Evolutionary conservation across 2,329 filamentous ascomycete species (phyloP).

Genomic region (Hymenoscyphus fructigenus): DNA sequence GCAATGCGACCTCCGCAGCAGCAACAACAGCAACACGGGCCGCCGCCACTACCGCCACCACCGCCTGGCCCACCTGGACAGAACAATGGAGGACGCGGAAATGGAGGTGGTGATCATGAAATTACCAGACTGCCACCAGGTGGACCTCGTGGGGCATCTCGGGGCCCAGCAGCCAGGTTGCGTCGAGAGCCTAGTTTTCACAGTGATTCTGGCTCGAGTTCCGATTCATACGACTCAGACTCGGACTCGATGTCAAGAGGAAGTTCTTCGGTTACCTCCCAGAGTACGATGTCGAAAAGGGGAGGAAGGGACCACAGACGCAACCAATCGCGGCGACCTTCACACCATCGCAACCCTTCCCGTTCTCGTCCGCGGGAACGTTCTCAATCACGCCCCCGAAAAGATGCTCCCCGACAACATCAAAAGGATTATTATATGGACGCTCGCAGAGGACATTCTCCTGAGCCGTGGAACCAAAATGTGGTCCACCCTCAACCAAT

Average conservation of each 20-base stretch:
- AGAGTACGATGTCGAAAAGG: background rate
- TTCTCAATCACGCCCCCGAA: background rate
- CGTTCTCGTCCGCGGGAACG: background rate
- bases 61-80: background rate
- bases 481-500: background rate
- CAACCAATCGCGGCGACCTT: background rate
- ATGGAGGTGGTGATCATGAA: no score
- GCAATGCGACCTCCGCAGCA: conserved; percentile 3
- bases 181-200: no score
- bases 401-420: background rate
- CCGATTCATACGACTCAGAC: background rate
- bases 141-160: no score
- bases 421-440: background rate
- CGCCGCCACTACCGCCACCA: conserved; percentile 6
- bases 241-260: background rate
- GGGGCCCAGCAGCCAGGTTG: no score
- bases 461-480: background rate
- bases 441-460: background rate
- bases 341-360: background rate
- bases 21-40: conserved; percentile 15
- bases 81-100: background rate
- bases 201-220: conserved; percentile 6
- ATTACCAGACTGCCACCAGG: no score
- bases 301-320: background rate
- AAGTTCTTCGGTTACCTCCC: background rate